Base-by-base conservation (phyloP, 495 filamentous ascomycete species). In the Aspergillus baeticus region DNA sequence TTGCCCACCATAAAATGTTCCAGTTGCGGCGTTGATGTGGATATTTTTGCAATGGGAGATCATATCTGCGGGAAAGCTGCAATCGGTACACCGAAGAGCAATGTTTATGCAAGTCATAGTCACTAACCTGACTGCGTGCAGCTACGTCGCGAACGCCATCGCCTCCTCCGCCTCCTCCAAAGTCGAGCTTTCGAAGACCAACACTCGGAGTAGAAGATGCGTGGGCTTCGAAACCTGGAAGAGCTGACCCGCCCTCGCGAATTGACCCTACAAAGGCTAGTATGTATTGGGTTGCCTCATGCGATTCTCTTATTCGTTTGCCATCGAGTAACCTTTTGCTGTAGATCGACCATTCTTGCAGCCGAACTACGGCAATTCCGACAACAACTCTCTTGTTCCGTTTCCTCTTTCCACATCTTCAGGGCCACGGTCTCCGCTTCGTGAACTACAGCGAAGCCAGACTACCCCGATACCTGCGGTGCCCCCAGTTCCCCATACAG, bases 1-100 rank as follows among this genome's bases (percentile, higher is more conserved):
- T 79, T 98, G 77, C 92, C 93, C 64, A 85, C 85, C 17, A 91
- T 98, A 71, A 98, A 96, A 84, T 98, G 94, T 77, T 98, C 95
- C 46, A 88, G 80, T 69, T 98, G 94, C 67, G 85, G 85, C 43
- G 73, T 76, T 33, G 84, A 94, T 67, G 91, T 98, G 57, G 89
- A 93, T 65, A 97, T 98, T 61, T 86, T 88, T 8, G 72, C 84
- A 63, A 90, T 98, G 90, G 94, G 91, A 38, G 92, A 98, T 61
- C 94, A 98, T 80, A 69, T 88, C 54, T 96, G 90, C 70, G 68
- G 74, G 34, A 58, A 55, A 46, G 6, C 52, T 26, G 44, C 37
- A 36, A 62, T 58, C 39, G 59, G 60, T 66, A 63, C 29, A 29
- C 23, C 33, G 15, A 46, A 23, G 21, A 45, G 20, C 14, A 2